Base-by-base conservation (phyloP, 805 yeast species). In the Candida suzukii region DNA sequence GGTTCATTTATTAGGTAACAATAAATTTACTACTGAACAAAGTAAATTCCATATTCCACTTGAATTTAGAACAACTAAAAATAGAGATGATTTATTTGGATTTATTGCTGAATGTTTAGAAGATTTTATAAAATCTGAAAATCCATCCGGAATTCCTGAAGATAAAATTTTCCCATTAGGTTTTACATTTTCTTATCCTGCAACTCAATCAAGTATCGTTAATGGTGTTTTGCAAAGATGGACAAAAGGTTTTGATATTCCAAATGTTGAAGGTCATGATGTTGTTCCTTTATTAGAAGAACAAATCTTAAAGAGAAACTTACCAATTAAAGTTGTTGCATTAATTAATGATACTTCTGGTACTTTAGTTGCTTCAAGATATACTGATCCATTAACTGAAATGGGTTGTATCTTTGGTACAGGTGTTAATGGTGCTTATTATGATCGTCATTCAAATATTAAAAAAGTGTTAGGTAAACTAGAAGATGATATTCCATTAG, bases 361-460 rank as follows among this genome's bases (percentile, higher is more conserved):
- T 64, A 88, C 99, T 32, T 72, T 93, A 56, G 96, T 91, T 47
- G 98, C 99, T 29, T 90, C 97, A 36, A 79, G 88, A 72, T 93
- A 93, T 70, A 78, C 95, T 41, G 97, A 93, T 60, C 78, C 88
- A 38, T 79, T 76, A 54, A 81, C 96, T 53, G 85, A 85, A 69
- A 85, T 91, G 95, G 99, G 99, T 47, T 80, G 88, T 61, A 93
- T 93, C 55, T 93, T 90, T 60, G 99, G 99, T 61, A 91, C 99
- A 35, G 99, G 99, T 57, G 93, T 95, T 68, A 91, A 91, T 65
- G 98, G 98, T 63, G 96, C 97, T 42, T 91, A 91, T 71, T 91
- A 82, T 66, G 99, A 91, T 55, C 68, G 68, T 41, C 83, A 81
- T 41, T 60, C 67, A 37, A 78, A 81, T 58, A 82, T 93, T 57